These are phyloP conservation scores for Emergomyces orientalis DNA, from an alignment of 2,329 filamentous ascomycete genomes.

Conservation along the genomic window DNA sequence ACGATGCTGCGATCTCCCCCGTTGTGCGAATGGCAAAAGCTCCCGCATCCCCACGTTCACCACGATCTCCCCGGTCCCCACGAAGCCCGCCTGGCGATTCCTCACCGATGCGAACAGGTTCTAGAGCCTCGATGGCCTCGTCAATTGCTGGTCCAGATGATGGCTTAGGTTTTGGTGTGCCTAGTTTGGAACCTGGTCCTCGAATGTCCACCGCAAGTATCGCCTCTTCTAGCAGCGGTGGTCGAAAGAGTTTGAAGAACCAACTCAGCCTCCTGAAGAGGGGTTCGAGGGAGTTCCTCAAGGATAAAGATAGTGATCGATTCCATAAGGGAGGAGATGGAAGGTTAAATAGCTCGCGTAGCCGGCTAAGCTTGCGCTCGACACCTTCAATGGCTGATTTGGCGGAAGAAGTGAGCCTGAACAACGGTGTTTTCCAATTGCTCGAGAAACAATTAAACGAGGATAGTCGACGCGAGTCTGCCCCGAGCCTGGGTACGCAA, in stretches of 20 bases:
- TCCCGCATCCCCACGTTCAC: conserved; percentile 60
- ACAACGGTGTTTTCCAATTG: not conserved
- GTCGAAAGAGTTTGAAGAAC: conserved; percentile 31
- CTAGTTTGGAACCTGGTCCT: conserved; percentile 33
- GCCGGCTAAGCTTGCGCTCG: conserved; percentile 31
- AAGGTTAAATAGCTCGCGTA: conserved; percentile 28
- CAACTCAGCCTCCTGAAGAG: conserved; percentile 28
- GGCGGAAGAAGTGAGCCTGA: conserved; percentile 26
- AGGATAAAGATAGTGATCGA: conserved; percentile 31
- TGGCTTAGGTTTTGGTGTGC: conserved; percentile 29
- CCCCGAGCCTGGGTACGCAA: conserved; percentile 29
- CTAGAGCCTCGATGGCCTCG: conserved; percentile 32
- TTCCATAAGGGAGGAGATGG: conserved; percentile 23
- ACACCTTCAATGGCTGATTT: conserved; percentile 36
- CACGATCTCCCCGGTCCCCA: conserved; percentile 44
- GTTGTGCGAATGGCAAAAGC: conserved; percentile 74
- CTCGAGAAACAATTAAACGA: conserved; percentile 6
- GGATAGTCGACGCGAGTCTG: conserved; percentile 14
- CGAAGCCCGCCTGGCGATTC: conserved; percentile 44
- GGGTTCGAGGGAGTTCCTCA: conserved; percentile 29
- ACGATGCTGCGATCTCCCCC: conserved; percentile 55
- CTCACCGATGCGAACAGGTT: conserved; percentile 25
- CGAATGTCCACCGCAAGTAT: conserved; percentile 32
- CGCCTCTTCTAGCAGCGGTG: conserved; percentile 31
- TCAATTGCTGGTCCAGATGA: conserved; percentile 27